phyloP scores from a whole-genome alignment of 2,329 filamentous ascomycete genomes.

The Diaporthe vexans region DNA sequence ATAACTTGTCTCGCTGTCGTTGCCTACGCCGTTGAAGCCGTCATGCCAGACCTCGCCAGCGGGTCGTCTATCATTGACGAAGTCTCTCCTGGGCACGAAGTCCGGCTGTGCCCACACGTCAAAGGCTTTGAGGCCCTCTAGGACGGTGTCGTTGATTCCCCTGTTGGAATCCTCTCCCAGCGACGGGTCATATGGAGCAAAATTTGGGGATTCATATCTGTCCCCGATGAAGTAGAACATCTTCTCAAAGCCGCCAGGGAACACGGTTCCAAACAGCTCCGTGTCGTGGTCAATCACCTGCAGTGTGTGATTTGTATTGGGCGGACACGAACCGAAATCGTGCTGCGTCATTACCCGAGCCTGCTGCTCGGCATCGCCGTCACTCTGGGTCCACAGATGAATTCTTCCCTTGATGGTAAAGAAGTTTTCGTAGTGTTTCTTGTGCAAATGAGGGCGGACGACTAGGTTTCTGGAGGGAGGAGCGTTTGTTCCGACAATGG shows the following conservation, averaged over 20 bases:
- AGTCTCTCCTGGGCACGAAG: neutral
- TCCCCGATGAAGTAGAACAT: neutral
- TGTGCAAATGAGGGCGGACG: too few relatives aligned
- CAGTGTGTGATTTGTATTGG: neutral
- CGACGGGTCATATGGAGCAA: neutral
- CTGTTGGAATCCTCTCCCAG: neutral
- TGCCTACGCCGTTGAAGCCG: slow-evolving; percentile 4
- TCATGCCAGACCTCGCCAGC: neutral
- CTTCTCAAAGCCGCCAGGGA: neutral
- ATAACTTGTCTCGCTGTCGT: neutral
- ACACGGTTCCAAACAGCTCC: neutral
- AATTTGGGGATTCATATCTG: neutral
- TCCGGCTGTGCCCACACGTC: neutral
- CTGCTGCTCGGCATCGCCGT: neutral
- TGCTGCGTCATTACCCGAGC: neutral
- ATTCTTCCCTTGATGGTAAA: too few relatives aligned
- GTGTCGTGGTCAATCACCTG: slow-evolving; percentile 3
- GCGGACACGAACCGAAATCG: neutral
- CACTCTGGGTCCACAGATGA: slow-evolving; percentile 46
- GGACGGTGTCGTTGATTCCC: neutral
- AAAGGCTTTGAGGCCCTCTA: neutral
- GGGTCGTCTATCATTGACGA: neutral
- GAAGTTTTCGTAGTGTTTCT: too few relatives aligned
- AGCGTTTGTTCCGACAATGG: too few relatives aligned
- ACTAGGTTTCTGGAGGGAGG: too few relatives aligned